Evolutionary conservation across 2,329 filamentous ascomycete species (phyloP), one percentile per base, ranked within the genome.

Genomic region (Venturia effusa): DNA sequence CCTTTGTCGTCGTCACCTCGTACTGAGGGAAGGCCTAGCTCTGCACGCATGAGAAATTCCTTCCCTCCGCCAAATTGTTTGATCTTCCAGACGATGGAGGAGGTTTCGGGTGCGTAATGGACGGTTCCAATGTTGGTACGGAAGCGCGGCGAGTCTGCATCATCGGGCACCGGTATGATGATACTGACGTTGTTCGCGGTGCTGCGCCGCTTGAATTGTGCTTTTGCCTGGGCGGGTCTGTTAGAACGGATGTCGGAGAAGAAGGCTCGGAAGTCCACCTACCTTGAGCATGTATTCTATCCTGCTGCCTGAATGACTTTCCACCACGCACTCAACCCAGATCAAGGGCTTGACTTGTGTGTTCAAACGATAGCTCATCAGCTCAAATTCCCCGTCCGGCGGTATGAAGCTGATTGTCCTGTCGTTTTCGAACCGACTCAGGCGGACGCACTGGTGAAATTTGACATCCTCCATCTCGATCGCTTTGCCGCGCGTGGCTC

Each of bases 381-480:
- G 85, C 80, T 99, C 94, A 73, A 99, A 99, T 75, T 99, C 94
- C 74, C 94, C 94, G 73, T 99, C 94, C 13, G 94, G 94, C 1
- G 94, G 94, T 70, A 99, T 97, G 76, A 99, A 99, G 74, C 91
- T 96, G 78, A 99, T 99, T 43, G 94, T 99, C 66, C 94, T 84
- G 80, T 99, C 94, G 77, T 97, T 99, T 77, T 99, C 94, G 78
- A 99, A 99, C 68, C 94, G 86, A 59, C 92, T 95, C 68, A 99
- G 83, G 67, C 94, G 87, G 68, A 99, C 94, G 73, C 94, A 99
- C 76, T 99, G 94, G 78, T 99, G 94, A 77, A 99, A 99, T 73
- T 99, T 99, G 77, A 99, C 94, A 70, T 99, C 94, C 73, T 99
- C 94, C 94, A 99, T 99, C 79, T 99, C 94, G 67, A 99, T 94